Base-by-base conservation (phyloP, 2,329 filamentous ascomycete genomes). In the Verticillium tricorpus region DNA sequence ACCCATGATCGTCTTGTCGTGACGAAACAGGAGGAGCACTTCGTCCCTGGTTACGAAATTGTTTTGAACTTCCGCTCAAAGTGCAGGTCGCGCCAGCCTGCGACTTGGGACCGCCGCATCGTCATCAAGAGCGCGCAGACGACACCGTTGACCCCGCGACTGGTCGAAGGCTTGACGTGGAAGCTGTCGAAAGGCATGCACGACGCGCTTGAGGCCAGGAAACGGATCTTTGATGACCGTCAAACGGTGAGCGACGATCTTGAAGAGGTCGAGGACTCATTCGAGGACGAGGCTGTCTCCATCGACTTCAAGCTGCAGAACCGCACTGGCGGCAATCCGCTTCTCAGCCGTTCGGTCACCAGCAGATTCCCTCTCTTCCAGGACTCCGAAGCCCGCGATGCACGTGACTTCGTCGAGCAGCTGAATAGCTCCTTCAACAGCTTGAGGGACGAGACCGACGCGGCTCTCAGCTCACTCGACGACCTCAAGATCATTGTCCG, bases 401-500 rank as follows among this genome's bases (percentile, higher is more conserved):
- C 80, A 64, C 68, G 75, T 11, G 73, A 76, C 4, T 83, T 85
- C 63, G 64, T 81, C 35, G 68, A 70, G 15, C 70, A 73, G 19
- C 67, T 82, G 11, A 76, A 79, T 63, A 64, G 57, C 50, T 72
- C 69, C 32, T 68, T 84, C 5, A 62, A 67, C 31, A 68, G 72
- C 22, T 70, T 75, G 39, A 73, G 80, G 52, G 74, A 80, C 56
- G 70, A 72, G 28, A 70, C 74, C 9, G 82, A 85, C 67, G 69
- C 71, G 35, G 73, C 69, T 7, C 67, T 84, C 57, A 71, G 69
- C 52, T 69, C 68, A 9, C 70, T 78, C 65, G 76, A 83, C 60
- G 82, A 85, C 63, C 73, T 85, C 19, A 79, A 81, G 54, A 71
- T 85, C 5, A 75, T 75, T 11, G 72, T 85, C 14, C 73, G 77